These are phyloP conservation scores for Durusdinium trenchii DNA, from an alignment of 73 alveolate genomes.

Conservation along the genomic window DNA sequence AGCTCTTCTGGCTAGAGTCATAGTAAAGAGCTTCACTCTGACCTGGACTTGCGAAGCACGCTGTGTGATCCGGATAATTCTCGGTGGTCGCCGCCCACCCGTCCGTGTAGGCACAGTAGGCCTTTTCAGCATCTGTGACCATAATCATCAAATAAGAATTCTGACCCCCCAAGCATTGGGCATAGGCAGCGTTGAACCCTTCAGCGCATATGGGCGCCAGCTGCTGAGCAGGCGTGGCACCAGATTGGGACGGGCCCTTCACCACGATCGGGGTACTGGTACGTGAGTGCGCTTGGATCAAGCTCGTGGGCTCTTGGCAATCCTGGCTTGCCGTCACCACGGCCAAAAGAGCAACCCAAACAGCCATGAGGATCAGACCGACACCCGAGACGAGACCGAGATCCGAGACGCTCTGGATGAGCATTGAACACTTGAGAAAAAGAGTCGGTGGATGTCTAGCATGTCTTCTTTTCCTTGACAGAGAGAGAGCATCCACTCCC, in stretches of 20 bases:
- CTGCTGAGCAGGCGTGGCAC: background rate
- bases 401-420: no score
- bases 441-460: no score
- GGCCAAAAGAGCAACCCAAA: no score
- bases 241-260: slow-evolving; percentile 14
- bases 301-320: no score
- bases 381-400: no score
- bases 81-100: slow-evolving; percentile 21
- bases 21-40: background rate
- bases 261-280: no score
- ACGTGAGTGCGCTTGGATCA: no score
- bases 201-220: slow-evolving; percentile 7
- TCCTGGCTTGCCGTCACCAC: no score
- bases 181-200: slow-evolving; percentile 25
- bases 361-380: no score
- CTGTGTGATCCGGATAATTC: background rate
- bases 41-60: slow-evolving; percentile 51
- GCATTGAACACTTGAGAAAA: no score
- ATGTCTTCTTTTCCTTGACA: no score
- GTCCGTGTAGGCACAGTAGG: slow-evolving; percentile 10
- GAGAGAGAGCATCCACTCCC: no score
- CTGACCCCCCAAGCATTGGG: background rate
- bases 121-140: background rate
- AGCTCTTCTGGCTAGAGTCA: background rate
- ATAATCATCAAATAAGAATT: slow-evolving; percentile 16